phyloP scores from a whole-genome alignment of 352 stramenopile genomes.

The Pythium myriotylum region DNA sequence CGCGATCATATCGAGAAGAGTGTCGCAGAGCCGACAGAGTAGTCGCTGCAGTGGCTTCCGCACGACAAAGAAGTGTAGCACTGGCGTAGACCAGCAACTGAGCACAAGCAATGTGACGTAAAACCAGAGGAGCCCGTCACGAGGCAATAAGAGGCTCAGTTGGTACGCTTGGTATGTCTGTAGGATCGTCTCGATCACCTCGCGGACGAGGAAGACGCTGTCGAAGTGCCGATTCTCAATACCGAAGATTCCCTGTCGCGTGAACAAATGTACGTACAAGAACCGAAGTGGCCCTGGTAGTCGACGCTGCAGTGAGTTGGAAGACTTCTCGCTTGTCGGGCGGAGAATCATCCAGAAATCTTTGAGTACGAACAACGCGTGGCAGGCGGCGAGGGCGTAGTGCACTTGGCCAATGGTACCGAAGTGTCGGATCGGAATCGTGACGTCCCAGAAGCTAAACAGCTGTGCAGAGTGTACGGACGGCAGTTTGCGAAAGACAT shows the following conservation, averaged over 20 bases:
- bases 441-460: too few species aligned
- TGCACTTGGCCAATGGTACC: too few species aligned
- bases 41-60: conserved; percentile 15
- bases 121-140: conserved; percentile 11
- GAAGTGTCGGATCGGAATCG: too few species aligned
- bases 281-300: too few species aligned
- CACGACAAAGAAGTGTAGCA: conserved; percentile 9
- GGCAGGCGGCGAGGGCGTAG: too few species aligned
- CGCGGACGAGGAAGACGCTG: conserved; percentile 18
- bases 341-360: too few species aligned
- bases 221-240: conserved; percentile 19
- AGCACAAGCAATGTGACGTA: conserved; percentile 16
- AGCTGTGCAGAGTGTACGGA: too few species aligned
- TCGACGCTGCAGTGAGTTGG: too few species aligned
- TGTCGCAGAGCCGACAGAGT: conserved; percentile 11
- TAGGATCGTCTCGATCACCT: conserved; percentile 13
- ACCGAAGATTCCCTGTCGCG: conserved; percentile 7
- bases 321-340: too few species aligned
- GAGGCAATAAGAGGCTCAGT: conserved; percentile 12
- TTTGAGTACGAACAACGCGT: too few species aligned
- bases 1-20: conserved; percentile 21
- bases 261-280: conserved; percentile 8
- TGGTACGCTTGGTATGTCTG: conserved; percentile 24
- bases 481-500: too few species aligned
- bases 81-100: conserved; percentile 24